Conservation (phyloP, 2,329 filamentous ascomycete genomes). For the Fusarium sororula region DNA sequence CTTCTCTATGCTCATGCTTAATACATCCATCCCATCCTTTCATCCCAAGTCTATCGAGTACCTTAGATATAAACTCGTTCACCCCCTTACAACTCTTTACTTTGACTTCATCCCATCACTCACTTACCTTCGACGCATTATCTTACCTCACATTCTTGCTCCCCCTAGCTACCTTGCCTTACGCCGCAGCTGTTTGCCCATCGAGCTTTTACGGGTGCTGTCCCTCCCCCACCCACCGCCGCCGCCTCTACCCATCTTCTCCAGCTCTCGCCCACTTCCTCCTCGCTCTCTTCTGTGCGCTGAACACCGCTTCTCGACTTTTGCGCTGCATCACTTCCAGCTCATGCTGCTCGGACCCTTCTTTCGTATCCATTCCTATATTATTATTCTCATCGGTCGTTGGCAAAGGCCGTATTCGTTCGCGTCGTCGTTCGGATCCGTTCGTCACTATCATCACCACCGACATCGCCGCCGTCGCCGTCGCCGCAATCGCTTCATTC, state of each 20-base stretch:
- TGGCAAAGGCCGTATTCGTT: background rate
- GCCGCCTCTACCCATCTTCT: background rate
- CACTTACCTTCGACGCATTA: background rate
- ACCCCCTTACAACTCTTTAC: background rate
- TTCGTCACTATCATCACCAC: background rate
- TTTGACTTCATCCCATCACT: background rate
- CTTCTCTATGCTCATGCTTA: background rate
- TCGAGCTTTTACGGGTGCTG: background rate
- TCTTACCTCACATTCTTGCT: background rate
- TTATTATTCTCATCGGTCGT: conserved; percentile 4
- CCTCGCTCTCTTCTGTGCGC: background rate
- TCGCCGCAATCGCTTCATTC: background rate
- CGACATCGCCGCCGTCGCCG: background rate
- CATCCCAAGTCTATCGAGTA: background rate
- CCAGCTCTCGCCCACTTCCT: background rate
- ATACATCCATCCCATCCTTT: background rate
- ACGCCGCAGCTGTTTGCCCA: background rate
- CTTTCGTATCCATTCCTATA: background rate
- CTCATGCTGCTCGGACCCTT: background rate
- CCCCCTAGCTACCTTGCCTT: background rate
- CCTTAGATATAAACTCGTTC: background rate
- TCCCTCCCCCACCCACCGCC: background rate
- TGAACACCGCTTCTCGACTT: background rate
- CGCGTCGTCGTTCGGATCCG: background rate
- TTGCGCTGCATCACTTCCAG: background rate